A percentile compares a stretch with the other conserved stretches of the same genome.
phyloP scores from a whole-genome alignment of 495 filamentous ascomycete species.

The Thermothielavioides terrestris region DNA sequence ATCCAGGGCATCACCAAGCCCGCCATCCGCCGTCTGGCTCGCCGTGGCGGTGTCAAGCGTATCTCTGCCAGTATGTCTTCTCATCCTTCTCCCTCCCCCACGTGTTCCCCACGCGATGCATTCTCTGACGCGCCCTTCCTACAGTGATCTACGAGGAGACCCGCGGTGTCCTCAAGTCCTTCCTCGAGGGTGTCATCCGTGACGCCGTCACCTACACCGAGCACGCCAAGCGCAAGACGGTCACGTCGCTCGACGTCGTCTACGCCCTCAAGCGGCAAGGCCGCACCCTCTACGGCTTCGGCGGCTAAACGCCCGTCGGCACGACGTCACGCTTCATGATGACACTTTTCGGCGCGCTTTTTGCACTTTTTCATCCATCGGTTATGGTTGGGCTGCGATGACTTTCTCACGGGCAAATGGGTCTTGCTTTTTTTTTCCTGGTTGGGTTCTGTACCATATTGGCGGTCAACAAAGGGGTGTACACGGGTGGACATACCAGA shows the following conservation, averaged over 20 bases:
- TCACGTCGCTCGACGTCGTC: constrained; percentile 90
- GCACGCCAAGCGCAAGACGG: constrained; percentile 96
- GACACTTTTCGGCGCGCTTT: constrained; percentile 8
- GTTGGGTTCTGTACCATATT: constrained; percentile 14
- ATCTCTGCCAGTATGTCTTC: constrained; percentile 79
- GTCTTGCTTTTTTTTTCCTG: constrained; percentile 4
- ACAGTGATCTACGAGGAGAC: constrained; percentile 99
- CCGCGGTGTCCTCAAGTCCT: constrained; percentile 99
- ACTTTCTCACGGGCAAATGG: constrained; percentile 17
- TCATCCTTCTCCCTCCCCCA: neutral
- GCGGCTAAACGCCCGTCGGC: constrained; percentile 54
- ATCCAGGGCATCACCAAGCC: constrained; percentile 99
- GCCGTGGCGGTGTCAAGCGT: constrained; percentile 99
- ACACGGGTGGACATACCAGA: constrained; percentile 14
- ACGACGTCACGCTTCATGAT: neutral
- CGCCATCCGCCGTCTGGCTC: constrained; percentile 98
- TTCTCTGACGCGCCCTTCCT: constrained; percentile 29
- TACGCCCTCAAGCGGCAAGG: constrained; percentile 91
- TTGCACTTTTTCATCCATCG: constrained; percentile 2
- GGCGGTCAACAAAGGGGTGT: constrained; percentile 11
- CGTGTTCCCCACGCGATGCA: neutral
- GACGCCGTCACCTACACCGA: constrained; percentile 98
- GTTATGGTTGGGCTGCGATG: constrained; percentile 12
- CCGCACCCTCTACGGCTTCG: constrained; percentile 94
- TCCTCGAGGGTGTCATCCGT: constrained; percentile 99